Conservation (phyloP, 2,329 filamentous ascomycete species). For the Colletotrichum truncatum region DNA sequence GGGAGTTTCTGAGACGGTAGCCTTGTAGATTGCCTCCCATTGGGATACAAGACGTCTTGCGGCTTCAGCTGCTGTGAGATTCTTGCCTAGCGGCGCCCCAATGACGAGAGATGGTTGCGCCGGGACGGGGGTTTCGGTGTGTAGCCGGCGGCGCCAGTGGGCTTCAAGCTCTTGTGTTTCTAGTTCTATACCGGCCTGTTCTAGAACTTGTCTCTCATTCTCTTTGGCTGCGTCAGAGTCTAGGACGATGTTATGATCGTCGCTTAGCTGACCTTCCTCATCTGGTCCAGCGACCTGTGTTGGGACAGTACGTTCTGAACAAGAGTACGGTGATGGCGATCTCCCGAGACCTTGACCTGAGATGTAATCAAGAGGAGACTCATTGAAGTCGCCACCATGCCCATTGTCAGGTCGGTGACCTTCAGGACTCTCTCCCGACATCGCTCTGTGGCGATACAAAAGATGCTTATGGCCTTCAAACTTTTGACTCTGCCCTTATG, state of each 20-base stretch:
- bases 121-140: not conserved
- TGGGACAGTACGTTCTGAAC: not conserved
- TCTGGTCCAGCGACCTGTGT: no score
- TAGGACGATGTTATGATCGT: no score
- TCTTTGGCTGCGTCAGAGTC: not conserved
- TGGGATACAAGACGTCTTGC: slow-evolving; percentile 48
- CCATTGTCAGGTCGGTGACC: no score
- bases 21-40: slow-evolving; percentile 41
- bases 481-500: no score
- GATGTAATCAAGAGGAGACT: no score
- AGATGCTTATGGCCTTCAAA: no score
- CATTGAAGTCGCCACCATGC: no score
- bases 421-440: no score
- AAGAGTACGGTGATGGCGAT: not conserved
- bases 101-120: slow-evolving; percentile 40
- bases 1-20: slow-evolving; percentile 33
- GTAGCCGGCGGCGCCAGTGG: not conserved
- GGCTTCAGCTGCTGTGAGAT: slow-evolving; percentile 45
- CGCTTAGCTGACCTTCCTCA: no score
- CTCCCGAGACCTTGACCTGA: not conserved
- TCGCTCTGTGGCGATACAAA: no score
- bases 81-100: slow-evolving; percentile 44
- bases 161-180: slow-evolving; percentile 3
- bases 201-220: not conserved
- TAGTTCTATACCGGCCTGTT: not conserved